Conservation (phyloP, 371 early-diverging fungal species). For the Choanephora cucurbitarum region DNA sequence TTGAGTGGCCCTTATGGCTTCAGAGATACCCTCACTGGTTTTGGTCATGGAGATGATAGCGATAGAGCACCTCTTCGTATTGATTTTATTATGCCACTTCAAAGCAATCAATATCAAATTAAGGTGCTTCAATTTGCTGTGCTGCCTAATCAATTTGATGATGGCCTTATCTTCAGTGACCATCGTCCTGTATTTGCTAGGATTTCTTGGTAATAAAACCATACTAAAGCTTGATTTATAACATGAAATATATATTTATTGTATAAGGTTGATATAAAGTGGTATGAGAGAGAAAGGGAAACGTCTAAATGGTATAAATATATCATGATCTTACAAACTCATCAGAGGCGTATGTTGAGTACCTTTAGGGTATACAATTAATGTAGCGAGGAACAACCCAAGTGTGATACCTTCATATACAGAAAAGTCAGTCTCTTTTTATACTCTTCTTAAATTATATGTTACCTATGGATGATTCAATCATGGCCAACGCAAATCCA, state of each 20-base stretch:
- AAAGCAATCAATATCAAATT: slow-evolving; percentile 9
- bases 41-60: slow-evolving; percentile 35
- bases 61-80: slow-evolving; percentile 38
- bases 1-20: slow-evolving; percentile 49
- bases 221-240: too few species aligned
- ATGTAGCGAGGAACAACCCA: slow-evolving; percentile 58
- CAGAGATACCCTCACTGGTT: slow-evolving; percentile 49
- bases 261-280: too few species aligned
- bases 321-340: slow-evolving; percentile 23
- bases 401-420: slow-evolving; percentile 60
- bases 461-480: slow-evolving; percentile 40
- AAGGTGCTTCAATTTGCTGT: slow-evolving; percentile 37
- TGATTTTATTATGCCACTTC: slow-evolving; percentile 48
- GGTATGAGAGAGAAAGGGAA: neutral
- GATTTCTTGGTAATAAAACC: slow-evolving; percentile 33
- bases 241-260: too few species aligned
- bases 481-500: slow-evolving; percentile 52
- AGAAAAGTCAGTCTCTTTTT: neutral
- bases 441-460: neutral
- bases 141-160: slow-evolving; percentile 44
- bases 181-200: slow-evolving; percentile 54
- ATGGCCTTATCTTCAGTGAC: slow-evolving; percentile 47
- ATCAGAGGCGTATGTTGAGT: slow-evolving; percentile 57
- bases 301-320: neutral
- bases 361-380: slow-evolving; percentile 62